These are phyloP conservation scores for Ceratobasidium sp. DNA, from an alignment of 1,284 basidiomycete species.

Conservation along the genomic window DNA sequence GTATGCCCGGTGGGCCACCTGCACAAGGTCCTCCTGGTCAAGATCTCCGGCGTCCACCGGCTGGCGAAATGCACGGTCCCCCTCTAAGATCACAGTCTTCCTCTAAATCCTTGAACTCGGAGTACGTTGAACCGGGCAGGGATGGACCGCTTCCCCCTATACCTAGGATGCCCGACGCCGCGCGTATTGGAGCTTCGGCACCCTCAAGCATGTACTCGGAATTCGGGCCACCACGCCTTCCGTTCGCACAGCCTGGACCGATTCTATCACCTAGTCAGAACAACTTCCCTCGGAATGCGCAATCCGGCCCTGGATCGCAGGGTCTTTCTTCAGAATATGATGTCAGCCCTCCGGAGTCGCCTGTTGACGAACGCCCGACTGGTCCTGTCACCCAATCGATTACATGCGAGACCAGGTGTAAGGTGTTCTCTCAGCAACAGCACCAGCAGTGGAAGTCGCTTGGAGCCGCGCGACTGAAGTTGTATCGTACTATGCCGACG, in stretches of 20 bases:
- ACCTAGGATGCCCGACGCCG: constrained; percentile 34
- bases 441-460: constrained; percentile 98
- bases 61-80: constrained; percentile 35
- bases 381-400: constrained; percentile 80
- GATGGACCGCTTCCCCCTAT: constrained; percentile 34
- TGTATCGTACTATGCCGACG: constrained; percentile 85
- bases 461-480: constrained; percentile 86
- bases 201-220: constrained; percentile 42
- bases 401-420: constrained; percentile 97
- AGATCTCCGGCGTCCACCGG: constrained; percentile 33
- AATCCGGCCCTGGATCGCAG: constrained; percentile 20
- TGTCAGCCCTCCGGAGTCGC: constrained; percentile 81
- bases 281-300: constrained; percentile 36
- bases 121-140: neutral
- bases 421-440: constrained; percentile 94
- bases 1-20: constrained; percentile 50
- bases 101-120: constrained; percentile 44
- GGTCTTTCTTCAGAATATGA: constrained; percentile 56
- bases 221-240: constrained; percentile 41
- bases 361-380: constrained; percentile 66
- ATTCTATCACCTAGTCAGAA: constrained; percentile 42
- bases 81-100: constrained; percentile 48
- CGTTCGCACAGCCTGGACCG: constrained; percentile 36
- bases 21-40: constrained; percentile 42
- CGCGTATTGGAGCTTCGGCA: constrained; percentile 8